Conservation (phyloP, 164 flowering plant species). For the Amborella trichopoda region DNA sequence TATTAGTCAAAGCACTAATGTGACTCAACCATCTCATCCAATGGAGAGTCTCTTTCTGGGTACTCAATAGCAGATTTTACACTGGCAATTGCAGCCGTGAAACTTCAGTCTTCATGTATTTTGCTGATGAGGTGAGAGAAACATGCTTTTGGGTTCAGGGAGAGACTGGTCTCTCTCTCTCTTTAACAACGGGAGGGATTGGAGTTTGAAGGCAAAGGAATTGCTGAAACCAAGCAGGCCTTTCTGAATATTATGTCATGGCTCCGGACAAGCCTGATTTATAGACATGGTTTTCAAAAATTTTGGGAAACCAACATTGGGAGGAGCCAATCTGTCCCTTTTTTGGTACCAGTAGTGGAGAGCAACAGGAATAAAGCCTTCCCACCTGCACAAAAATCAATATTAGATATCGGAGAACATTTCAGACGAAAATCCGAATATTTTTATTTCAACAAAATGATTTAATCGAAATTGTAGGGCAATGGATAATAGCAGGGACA, state of each 20-base stretch:
- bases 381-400: constrained; percentile 54
- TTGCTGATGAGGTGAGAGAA: constrained; percentile 29
- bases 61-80: constrained; percentile 20
- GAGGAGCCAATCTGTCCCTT: constrained; percentile 5
- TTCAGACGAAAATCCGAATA: no score
- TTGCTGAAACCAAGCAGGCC: constrained; percentile 58
- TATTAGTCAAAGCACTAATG: constrained; percentile 18
- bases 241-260: constrained; percentile 37
- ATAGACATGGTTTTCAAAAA: constrained; percentile 21
- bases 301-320: no score
- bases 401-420: no score
- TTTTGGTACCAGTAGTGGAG: constrained; percentile 37
- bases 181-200: no score
- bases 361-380: constrained; percentile 62
- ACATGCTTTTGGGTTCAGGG: constrained; percentile 20
- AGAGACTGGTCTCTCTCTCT: no score
- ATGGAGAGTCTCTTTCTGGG: constrained; percentile 31
- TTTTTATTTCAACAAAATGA: no score
- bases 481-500: no score
- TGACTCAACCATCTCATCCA: constrained; percentile 42
- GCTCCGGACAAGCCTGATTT: constrained; percentile 35
- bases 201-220: constrained; percentile 15
- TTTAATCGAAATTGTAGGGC: no score
- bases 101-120: constrained; percentile 21
- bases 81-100: constrained; percentile 21